Percentiles rank a stretch among this genome's conserved stretches.
phyloP scores from a whole-genome alignment of 805 yeast species.

The Metschnikowia colocasiae region DNA sequence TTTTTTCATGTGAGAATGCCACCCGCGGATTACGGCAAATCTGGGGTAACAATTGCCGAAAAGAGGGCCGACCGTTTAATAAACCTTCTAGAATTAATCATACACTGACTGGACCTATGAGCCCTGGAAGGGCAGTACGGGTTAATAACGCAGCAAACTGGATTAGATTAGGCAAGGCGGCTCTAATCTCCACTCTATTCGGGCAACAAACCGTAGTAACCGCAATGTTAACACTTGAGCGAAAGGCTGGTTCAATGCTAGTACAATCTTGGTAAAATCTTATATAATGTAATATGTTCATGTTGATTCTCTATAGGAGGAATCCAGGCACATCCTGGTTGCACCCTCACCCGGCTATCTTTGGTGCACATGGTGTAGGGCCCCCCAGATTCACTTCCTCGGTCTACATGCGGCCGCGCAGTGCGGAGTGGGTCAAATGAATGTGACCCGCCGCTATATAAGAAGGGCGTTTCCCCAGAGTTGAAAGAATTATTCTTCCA shows the following conservation, averaged over 20 bases:
- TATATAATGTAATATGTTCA: too few species aligned
- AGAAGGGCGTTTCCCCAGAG: constrained; percentile 3
- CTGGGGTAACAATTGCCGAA: background rate
- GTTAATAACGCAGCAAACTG: too few species aligned
- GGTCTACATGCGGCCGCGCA: constrained; percentile 4
- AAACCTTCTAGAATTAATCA: too few species aligned
- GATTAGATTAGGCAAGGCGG: background rate
- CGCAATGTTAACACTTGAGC: background rate
- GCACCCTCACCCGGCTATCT: too few species aligned
- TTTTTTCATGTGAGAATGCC: constrained; percentile 2
- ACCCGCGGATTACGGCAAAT: constrained; percentile 1
- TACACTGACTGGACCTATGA: too few species aligned
- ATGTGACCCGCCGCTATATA: constrained; percentile 10
- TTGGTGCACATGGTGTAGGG: background rate
- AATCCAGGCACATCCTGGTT: too few species aligned
- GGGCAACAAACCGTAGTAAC: too few species aligned
- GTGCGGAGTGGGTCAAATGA: constrained; percentile 15
- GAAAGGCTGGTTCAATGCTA: too few species aligned
- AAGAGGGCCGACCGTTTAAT: background rate
- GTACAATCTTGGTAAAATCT: too few species aligned
- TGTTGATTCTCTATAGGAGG: too few species aligned
- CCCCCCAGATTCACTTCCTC: background rate
- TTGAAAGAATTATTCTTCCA: background rate
- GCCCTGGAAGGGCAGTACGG: too few species aligned
- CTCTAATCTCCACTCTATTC: too few species aligned